These are phyloP conservation scores for Vitis hybrid DNA, from an alignment of 177 flowering plant genomes.

Conservation along the genomic window DNA sequence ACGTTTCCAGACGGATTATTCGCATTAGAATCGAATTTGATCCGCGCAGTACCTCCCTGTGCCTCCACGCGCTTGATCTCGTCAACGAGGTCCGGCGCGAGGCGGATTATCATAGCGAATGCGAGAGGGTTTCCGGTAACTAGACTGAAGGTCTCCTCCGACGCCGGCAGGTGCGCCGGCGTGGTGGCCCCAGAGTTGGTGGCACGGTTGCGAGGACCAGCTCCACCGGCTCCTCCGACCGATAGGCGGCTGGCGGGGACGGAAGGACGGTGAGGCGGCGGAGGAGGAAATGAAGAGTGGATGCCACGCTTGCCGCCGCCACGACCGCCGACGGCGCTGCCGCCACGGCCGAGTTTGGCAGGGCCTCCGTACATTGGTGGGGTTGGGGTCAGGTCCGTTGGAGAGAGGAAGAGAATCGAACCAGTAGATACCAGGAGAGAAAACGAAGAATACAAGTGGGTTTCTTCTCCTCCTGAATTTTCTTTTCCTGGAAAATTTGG, in stretches of 20 bases:
- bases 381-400: too few relatives aligned
- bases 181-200: constrained; percentile 6
- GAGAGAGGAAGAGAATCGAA: neutral
- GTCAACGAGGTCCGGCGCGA: constrained; percentile 81
- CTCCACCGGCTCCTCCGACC: constrained; percentile 27
- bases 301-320: constrained; percentile 28
- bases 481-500: too few relatives aligned
- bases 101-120: constrained; percentile 73
- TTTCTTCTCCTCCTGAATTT: too few relatives aligned
- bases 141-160: constrained; percentile 73
- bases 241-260: constrained; percentile 32
- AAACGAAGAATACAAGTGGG: neutral
- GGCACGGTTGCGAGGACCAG: constrained; percentile 31
- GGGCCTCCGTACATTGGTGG: constrained; percentile 61
- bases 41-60: constrained; percentile 62
- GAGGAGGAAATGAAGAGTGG: constrained; percentile 50
- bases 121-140: constrained; percentile 57
- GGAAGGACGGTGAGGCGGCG: constrained; percentile 40
- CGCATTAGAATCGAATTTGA: constrained; percentile 67
- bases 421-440: neutral
- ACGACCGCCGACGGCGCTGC: constrained; percentile 53
- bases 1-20: constrained; percentile 67
- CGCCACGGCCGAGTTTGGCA: constrained; percentile 62
- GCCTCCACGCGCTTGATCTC: constrained; percentile 87
- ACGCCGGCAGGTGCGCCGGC: constrained; percentile 23